These are phyloP conservation scores for Castanopsis chinensis DNA, from an alignment of 306 rosid genomes.

Conservation along the genomic window DNA sequence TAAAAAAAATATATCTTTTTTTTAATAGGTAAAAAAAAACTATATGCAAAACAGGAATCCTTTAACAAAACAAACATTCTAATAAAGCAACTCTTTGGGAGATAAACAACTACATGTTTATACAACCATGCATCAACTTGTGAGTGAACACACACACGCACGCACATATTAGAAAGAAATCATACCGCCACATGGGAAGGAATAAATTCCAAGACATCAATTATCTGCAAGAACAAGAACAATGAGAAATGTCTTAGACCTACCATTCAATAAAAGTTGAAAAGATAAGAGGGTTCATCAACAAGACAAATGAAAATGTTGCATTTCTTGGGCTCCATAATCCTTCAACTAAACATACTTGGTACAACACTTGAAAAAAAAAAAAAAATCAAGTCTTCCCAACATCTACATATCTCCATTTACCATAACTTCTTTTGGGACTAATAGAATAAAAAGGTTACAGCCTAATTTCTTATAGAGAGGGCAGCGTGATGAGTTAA, in stretches of 20 bases:
- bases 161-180: slow-evolving; percentile 15
- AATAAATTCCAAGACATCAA: slow-evolving; percentile 81
- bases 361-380: neutral
- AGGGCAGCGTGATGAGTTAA: too few species aligned
- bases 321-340: neutral
- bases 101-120: neutral
- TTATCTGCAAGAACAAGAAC: slow-evolving; percentile 56
- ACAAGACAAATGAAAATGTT: neutral
- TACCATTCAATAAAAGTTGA: too few species aligned
- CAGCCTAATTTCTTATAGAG: too few species aligned
- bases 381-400: too few species aligned
- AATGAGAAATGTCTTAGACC: slow-evolving; percentile 16
- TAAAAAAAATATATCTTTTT: neutral
- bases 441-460: too few species aligned
- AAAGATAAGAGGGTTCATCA: neutral
- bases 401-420: too few species aligned
- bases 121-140: neutral
- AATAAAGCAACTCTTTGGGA: neutral
- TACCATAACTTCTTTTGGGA: too few species aligned
- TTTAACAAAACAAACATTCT: neutral
- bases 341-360: neutral
- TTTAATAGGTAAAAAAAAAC: neutral
- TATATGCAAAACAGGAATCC: neutral
- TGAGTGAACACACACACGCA: neutral
- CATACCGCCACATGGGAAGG: slow-evolving; percentile 98